phyloP scores from a whole-genome alignment of 169 alveolate species.

The Blepharisma undulans region DNA sequence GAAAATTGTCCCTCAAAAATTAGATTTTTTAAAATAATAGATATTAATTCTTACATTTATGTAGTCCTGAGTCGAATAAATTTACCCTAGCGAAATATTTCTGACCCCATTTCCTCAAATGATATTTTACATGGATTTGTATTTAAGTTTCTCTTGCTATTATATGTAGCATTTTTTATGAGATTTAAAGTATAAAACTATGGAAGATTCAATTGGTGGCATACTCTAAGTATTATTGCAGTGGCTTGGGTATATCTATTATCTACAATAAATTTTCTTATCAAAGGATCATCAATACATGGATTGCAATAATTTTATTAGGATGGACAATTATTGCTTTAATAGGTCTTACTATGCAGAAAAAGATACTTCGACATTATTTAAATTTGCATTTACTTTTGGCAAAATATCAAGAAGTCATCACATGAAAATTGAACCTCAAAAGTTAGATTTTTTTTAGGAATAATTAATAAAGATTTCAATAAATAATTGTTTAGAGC shows the following conservation, averaged over 20 bases:
- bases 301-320: background rate
- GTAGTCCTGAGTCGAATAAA: no score
- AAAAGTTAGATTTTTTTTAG: no score
- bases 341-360: background rate
- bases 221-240: background rate
- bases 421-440: no score
- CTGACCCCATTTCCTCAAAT: no score
- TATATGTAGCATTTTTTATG: background rate
- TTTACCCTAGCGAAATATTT: no score
- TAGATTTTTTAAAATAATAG: background rate
- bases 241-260: background rate
- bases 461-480: no score
- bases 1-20: background rate
- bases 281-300: no score
- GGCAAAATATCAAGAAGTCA: no score
- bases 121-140: background rate
- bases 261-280: background rate
- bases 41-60: no score
- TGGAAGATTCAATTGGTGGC: background rate
- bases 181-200: slow-evolving; percentile 9
- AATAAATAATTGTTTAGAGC: background rate
- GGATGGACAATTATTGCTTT: background rate
- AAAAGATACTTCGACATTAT: background rate
- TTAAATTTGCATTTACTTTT: slow-evolving; percentile 4
- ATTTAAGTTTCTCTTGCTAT: background rate